Evolutionary conservation across 2,329 filamentous ascomycete species (phyloP).

Genomic region (Aureobasidium melanogenum): DNA sequence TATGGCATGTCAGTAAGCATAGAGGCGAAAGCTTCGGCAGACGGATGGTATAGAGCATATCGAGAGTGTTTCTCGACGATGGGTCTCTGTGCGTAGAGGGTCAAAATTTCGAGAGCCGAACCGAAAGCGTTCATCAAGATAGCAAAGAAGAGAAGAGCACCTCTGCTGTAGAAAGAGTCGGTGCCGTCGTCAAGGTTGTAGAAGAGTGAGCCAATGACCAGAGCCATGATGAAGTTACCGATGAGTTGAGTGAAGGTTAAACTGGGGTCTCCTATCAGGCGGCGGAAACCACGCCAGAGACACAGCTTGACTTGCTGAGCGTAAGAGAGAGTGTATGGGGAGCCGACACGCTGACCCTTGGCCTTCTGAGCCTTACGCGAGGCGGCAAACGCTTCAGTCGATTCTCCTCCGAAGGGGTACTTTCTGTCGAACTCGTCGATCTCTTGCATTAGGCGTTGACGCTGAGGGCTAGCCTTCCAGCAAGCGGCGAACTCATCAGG

Average conservation of each 20-base stretch:
- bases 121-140: conserved; percentile 79
- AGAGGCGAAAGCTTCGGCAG: conserved; percentile 76
- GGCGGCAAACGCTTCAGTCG: conserved; percentile 36
- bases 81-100: conserved; percentile 77
- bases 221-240: conserved; percentile 65
- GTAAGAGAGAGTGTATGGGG: conserved; percentile 76
- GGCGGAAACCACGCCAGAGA: conserved; percentile 69
- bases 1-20: conserved; percentile 83
- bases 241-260: conserved; percentile 60
- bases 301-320: conserved; percentile 68
- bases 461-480: conserved; percentile 48
- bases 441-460: conserved; percentile 33
- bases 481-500: conserved; percentile 41
- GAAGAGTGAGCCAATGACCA: conserved; percentile 75
- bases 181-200: conserved; percentile 62
- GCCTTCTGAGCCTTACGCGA: conserved; percentile 40
- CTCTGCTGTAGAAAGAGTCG: conserved; percentile 66
- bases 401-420: conserved; percentile 37
- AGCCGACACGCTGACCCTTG: conserved; percentile 44
- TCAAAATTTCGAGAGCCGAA: conserved; percentile 73
- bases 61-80: conserved; percentile 86
- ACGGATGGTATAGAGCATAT: conserved; percentile 85
- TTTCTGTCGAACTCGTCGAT: conserved; percentile 39
- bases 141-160: conserved; percentile 78
- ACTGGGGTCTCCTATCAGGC: conserved; percentile 67